Conservation (phyloP, 495 filamentous ascomycete genomes). For the Lentithecium fluviatile region DNA sequence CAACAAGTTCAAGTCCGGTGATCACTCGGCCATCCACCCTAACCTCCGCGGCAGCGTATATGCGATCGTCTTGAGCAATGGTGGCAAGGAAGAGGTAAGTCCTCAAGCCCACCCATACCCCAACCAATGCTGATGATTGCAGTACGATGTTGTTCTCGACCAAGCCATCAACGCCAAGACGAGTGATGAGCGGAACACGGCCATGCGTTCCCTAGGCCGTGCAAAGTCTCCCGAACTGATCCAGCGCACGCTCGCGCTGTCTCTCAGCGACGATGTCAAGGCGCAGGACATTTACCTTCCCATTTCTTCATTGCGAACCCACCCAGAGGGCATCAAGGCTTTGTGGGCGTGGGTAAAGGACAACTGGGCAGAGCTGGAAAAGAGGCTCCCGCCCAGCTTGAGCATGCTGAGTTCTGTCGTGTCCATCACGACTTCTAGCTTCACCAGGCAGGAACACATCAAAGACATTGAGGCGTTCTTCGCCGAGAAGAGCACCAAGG, state of each 20-base stretch:
- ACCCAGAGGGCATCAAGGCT: conserved; percentile 73
- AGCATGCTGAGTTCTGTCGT: conserved; percentile 86
- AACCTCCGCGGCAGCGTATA: conserved; percentile 71
- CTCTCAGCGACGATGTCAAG: conserved; percentile 81
- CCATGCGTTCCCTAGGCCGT: conserved; percentile 80
- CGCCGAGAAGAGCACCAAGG: conserved; percentile 72
- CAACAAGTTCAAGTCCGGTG: conserved; percentile 64
- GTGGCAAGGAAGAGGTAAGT: conserved; percentile 68
- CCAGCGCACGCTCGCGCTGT: conserved; percentile 70
- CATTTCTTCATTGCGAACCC: conserved; percentile 71
- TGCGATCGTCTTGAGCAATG: conserved; percentile 67
- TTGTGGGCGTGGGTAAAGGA: conserved; percentile 80
- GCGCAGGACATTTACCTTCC: conserved; percentile 95
- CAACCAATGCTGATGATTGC: conserved; percentile 31
- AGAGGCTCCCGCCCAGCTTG: conserved; percentile 76
- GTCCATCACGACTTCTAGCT: conserved; percentile 76
- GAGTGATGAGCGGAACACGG: conserved; percentile 94
- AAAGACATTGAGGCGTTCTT: conserved; percentile 81
- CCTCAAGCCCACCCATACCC: neutral
- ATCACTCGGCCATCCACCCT: conserved; percentile 67
- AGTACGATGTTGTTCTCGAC: conserved; percentile 77
- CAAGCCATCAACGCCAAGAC: conserved; percentile 83
- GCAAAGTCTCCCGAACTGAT: conserved; percentile 76
- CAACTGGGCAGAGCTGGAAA: conserved; percentile 79
- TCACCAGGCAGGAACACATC: conserved; percentile 72